These are phyloP conservation scores for Phalaenopsis aphrodite DNA, from an alignment of 106 monocot genomes.

Conservation along the genomic window DNA sequence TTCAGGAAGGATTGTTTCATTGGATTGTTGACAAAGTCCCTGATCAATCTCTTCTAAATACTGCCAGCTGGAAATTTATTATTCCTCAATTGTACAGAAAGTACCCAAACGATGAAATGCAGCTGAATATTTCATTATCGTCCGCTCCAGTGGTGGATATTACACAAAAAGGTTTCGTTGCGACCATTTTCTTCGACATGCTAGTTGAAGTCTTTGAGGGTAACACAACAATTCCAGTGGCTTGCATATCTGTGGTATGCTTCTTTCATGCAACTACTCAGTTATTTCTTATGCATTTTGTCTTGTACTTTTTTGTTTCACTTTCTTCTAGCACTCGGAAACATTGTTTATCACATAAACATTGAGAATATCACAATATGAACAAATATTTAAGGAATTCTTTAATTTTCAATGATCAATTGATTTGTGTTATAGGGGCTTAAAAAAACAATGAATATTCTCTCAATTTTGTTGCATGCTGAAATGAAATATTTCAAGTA, in stretches of 20 bases:
- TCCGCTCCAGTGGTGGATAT: constrained; percentile 53
- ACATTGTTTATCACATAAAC: background rate
- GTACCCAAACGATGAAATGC: constrained; percentile 92
- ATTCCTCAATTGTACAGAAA: constrained; percentile 75
- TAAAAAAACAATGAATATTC: background rate
- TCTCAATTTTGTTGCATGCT: background rate
- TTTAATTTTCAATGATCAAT: constrained; percentile 2
- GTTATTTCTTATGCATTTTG: constrained; percentile 2
- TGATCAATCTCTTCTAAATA: constrained; percentile 79
- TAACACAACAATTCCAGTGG: constrained; percentile 53
- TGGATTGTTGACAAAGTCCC: constrained; percentile 79
- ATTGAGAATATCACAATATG: background rate
- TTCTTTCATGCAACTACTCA: background rate
- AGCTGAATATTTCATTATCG: constrained; percentile 62
- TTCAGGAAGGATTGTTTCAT: constrained; percentile 80
- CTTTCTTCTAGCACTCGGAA: background rate
- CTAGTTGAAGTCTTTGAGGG: constrained; percentile 59
- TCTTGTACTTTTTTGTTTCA: background rate
- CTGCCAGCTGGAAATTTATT: constrained; percentile 68
- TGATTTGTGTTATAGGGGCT: background rate
- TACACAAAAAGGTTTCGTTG: constrained; percentile 35
- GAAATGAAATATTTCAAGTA: background rate
- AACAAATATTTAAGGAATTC: background rate
- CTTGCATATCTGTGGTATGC: constrained; percentile 83
- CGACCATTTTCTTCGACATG: constrained; percentile 59